Percentiles rank a stretch among this genome's conserved stretches.
phyloP scores from a whole-genome alignment of 1,284 basidiomycete species.

The Irpex rosettiformis region DNA sequence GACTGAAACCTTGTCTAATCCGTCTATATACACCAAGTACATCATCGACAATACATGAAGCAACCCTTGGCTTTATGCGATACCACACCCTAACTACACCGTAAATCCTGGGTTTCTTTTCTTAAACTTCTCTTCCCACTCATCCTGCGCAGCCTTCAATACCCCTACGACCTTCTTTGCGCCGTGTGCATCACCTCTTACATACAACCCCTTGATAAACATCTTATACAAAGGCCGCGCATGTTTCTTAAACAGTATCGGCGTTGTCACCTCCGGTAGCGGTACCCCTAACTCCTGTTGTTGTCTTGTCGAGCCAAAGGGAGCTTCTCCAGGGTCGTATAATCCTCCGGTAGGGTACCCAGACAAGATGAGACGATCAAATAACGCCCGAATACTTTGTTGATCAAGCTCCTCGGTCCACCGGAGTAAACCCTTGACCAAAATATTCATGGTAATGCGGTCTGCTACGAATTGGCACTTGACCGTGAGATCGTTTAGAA shows the following conservation, averaged over 20 bases:
- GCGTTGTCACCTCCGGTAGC: constrained; percentile 32
- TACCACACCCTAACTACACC: background rate
- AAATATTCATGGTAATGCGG: constrained; percentile 60
- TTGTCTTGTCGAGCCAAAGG: constrained; percentile 15
- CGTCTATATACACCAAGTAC: background rate
- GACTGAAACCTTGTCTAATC: no score
- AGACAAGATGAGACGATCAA: constrained; percentile 51
- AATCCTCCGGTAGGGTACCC: constrained; percentile 48
- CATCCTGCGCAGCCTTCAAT: constrained; percentile 41
- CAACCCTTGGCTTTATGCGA: no score
- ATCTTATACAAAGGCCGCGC: constrained; percentile 63
- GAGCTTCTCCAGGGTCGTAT: constrained; percentile 14
- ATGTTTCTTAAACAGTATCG: constrained; percentile 52
- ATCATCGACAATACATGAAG: background rate
- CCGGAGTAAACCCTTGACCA: constrained; percentile 52
- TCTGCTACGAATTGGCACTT: constrained; percentile 50
- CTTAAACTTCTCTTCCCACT: constrained; percentile 6
- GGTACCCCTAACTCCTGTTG: constrained; percentile 16
- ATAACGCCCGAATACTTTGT: constrained; percentile 46
- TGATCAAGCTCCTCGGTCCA: constrained; percentile 42
- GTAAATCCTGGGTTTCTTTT: background rate
- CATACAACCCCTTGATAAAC: constrained; percentile 63
- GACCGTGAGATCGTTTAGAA: constrained; percentile 37
- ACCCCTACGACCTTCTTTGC: constrained; percentile 54
- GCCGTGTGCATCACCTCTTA: constrained; percentile 46